A percentile compares a stretch with the other conserved stretches of the same genome.
Evolutionary conservation across 2,329 filamentous ascomycete genomes (phyloP).

Genomic region (Paecilomyces dactylethromorphus): DNA sequence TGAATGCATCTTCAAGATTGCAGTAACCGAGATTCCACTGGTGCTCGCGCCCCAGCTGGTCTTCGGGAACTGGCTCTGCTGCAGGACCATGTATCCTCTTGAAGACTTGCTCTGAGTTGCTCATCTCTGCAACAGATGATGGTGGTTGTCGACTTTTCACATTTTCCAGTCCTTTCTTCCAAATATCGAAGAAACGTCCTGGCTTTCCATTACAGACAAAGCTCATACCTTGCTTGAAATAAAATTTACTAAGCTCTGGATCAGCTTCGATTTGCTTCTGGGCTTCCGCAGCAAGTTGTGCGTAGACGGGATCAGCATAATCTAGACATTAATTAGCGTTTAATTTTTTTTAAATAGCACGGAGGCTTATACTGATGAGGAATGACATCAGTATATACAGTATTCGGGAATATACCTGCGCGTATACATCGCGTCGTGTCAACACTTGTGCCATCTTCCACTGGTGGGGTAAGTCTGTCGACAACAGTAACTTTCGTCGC

Average conservation of each 20-base stretch:
- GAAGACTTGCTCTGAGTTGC: conserved; percentile 11
- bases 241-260: conserved; percentile 9
- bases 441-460: conserved; percentile 21
- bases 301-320: conserved; percentile 17
- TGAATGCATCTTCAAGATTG: conserved; percentile 16
- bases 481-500: conserved; percentile 8
- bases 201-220: conserved; percentile 14
- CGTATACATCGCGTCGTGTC: conserved; percentile 24
- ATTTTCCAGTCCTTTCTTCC: conserved; percentile 6
- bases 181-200: conserved; percentile 9
- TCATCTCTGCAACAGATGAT: conserved; percentile 3
- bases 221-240: conserved; percentile 19
- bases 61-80: conserved; percentile 5
- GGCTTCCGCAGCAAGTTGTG: conserved; percentile 12
- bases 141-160: not conserved
- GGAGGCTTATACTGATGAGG: not conserved
- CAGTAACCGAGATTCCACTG: conserved; percentile 17
- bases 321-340: conserved; percentile 5
- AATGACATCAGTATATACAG: not conserved
- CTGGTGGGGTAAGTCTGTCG: conserved; percentile 11
- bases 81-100: conserved; percentile 13
- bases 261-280: conserved; percentile 14
- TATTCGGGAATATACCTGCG: conserved; percentile 7
- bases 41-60: not conserved
- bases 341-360: not conserved